phyloP scores from a whole-genome alignment of 2,329 filamentous ascomycete species.

The Botrytis hyacinthi region DNA sequence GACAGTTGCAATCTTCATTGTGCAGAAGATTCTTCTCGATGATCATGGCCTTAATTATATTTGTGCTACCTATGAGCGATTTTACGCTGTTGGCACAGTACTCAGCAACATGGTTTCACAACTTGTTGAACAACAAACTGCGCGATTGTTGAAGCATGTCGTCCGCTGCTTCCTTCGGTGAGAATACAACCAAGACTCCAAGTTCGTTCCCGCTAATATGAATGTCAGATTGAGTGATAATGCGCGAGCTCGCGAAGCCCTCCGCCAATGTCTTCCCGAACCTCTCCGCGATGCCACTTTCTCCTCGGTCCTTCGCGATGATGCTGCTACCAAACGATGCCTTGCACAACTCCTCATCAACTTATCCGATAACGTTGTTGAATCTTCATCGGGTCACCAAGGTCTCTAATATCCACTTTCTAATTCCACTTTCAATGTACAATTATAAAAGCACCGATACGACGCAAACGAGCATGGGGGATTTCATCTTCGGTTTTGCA shows the following conservation, averaged over 20 bases:
- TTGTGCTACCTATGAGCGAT: conserved; percentile 96
- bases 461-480: conserved; percentile 28
- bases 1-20: conserved; percentile 98
- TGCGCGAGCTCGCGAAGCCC: conserved; percentile 87
- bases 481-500: conserved; percentile 38
- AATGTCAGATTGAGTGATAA: conserved; percentile 81
- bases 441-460: conserved; percentile 34
- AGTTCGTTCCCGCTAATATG: conserved; percentile 20
- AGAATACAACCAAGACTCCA: conserved; percentile 36
- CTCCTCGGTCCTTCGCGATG: conserved; percentile 91
- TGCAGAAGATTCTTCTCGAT: conserved; percentile 96
- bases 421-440: conserved; percentile 33
- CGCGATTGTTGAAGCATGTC: conserved; percentile 92
- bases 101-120: conserved; percentile 98
- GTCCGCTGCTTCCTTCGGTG: conserved; percentile 95
- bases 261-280: conserved; percentile 93
- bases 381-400: conserved; percentile 37
- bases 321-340: conserved; percentile 95
- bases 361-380: conserved; percentile 80
- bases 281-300: conserved; percentile 99
- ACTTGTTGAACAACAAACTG: conserved; percentile 95
- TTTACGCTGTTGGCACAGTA: conserved; percentile 96
- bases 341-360: conserved; percentile 97
- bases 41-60: conserved; percentile 98
- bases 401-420: conserved; percentile 32